Percentiles rank a stretch among this genome's conserved stretches.
Conservation (phyloP, 257 asterid genomes). For the Fraxinus anomala region DNA sequence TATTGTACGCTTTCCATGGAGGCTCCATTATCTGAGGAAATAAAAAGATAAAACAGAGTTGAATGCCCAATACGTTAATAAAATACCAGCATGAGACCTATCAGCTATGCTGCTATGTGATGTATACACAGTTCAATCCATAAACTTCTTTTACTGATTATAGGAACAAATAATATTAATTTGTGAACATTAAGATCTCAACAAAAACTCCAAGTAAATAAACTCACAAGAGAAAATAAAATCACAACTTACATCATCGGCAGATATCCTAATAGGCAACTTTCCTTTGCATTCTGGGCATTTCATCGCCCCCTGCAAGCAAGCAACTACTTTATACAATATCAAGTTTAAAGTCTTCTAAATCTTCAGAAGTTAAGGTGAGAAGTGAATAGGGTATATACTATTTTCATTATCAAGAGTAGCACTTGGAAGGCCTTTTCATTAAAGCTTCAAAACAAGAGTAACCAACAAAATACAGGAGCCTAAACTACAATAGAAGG, state of each 20-base stretch:
- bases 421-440: conserved; percentile 15
- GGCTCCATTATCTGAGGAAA: conserved; percentile 92
- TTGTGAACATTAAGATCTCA: conserved; percentile 8
- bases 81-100: conserved; percentile 19
- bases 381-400: conserved; percentile 11
- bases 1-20: conserved; percentile 87
- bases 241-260: conserved; percentile 81
- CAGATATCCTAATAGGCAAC: conserved; percentile 77
- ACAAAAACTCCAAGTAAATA: conserved; percentile 21
- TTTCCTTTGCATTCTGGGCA: conserved; percentile 95
- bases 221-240: conserved; percentile 19
- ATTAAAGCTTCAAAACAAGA: conserved; percentile 15
- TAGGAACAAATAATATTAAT: conserved; percentile 1
- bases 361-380: conserved; percentile 6
- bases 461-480: conserved; percentile 12
- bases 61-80: conserved; percentile 7
- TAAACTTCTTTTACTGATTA: conserved; percentile 4
- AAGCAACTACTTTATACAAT: conserved; percentile 26
- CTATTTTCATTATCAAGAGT: neutral
- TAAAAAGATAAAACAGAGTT: conserved; percentile 20
- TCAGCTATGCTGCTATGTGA: conserved; percentile 5
- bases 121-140: conserved; percentile 15
- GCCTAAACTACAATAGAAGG: conserved; percentile 16
- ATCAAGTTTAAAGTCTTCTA: conserved; percentile 23
- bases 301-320: conserved; percentile 91